Base-by-base conservation (phyloP, 2,329 filamentous ascomycete species). In the Macrophomina phaseolina region DNA sequence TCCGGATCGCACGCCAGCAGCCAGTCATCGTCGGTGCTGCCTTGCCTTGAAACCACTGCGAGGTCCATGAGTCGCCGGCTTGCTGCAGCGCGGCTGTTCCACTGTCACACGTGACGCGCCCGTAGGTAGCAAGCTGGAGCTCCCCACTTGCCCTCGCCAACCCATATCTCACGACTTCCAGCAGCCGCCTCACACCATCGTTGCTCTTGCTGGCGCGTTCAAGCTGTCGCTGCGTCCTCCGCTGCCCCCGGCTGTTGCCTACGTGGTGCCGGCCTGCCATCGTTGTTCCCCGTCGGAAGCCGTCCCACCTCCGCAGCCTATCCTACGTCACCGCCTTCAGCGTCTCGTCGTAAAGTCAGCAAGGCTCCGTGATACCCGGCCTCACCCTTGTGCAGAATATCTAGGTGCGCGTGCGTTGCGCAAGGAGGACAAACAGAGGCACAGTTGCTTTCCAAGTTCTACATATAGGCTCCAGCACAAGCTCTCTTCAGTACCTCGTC, bases 261-360 rank as follows among this genome's bases (percentile, higher is more conserved):
- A 30, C n/a, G 30, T 32, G 12, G 14, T 30, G 11, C 18, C 38
- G 23, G 51, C 52, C 32, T 45, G 63, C 51, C 32, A 30, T 53
- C 63, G 30, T 23, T 23, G 23, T 58, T 32, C 11, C 36, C 36
- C 61, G 30, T 58, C 63, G 52, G 52, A 48, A 23, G 28, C 52
- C 5, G 42, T 48, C 45, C 46, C 56, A 61, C 61, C 30, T 46
- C 48, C 42, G 51, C 52, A 46, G 42, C 28, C 18, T 48, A 40
- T 34, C 60, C 63, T 65, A 65, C 63, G 63, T 65, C 63, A 65
- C 63, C 63, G 52, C 63, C 16, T 58, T 32, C 42, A 30, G 14
- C 52, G 42, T 23, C 23, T 3, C 23, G 23, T 42, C 42, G 30
- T 34, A 38, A 56, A 30, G 63, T 42, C 38, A 49, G 45, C 63